Evolutionary conservation across 140 eudicot species (phyloP), one percentile per base, ranked within the genome.

Genomic region (Stevia rebaudiana): DNA sequence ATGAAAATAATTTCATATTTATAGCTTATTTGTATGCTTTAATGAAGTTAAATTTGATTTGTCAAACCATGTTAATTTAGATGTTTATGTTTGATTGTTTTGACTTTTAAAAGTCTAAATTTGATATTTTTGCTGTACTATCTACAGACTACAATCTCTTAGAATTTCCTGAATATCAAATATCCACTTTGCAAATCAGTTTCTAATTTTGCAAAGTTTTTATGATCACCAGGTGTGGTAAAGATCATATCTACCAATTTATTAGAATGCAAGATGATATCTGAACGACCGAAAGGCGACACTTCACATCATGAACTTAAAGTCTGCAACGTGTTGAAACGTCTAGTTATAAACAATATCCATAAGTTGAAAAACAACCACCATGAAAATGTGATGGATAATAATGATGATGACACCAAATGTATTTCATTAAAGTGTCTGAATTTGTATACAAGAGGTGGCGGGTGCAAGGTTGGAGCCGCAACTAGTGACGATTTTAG

Each of bases 391-490:
- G 82, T 76, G 69, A 78, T 76, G 69, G 82, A 63, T 51, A 90
- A 79, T 63, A 84, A 36, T 36, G 70, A 78, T 57, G 88, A 79
- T 62, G 88, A 73, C 22, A 52, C 65, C 0, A 42, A 57, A n/a
- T 89, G 95, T 41, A 76, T 86, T 31, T 89, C 90, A 10, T 51
- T 83, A 52, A 77, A 85, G 61, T 89, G 97, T 70, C 82, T 89
- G 21, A 83, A 80, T 43, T 47, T 89, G 64, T 89, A 81, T 52
- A 81, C 79, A 5, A 73, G 95, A 21, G 89, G 72, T 41, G 95
- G 97, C 39, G 97, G 95, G 51, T 89, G 97, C 77, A 83, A 79
- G 74, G 97, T 89, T 31, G 84, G 92, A 44, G 97, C 95, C 10
- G 90, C 88, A 65, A 83, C 80, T 24, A 72, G 76, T 36, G 95